Conservation (phyloP, 208 protist genomes). For the Acanthamoeba comandoni region DNA sequence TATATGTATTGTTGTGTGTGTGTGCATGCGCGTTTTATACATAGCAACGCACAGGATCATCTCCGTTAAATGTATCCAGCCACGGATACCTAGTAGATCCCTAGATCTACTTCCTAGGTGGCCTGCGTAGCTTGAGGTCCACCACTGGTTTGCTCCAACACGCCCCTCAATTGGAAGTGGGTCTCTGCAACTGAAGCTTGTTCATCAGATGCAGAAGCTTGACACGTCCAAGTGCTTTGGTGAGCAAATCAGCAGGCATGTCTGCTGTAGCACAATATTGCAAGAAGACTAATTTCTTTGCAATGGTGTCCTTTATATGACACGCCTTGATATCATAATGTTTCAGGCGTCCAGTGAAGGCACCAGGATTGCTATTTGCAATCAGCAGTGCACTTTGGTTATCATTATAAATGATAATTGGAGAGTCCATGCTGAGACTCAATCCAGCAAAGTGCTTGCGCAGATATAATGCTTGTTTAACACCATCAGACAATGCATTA, state of each 20-base stretch:
- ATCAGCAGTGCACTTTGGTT: slow-evolving; percentile 34
- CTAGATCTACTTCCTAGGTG: too few relatives aligned
- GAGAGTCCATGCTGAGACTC: neutral
- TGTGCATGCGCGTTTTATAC: too few relatives aligned
- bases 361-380: neutral
- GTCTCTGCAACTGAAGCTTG: neutral
- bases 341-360: slow-evolving; percentile 4
- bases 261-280: neutral
- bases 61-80: too few relatives aligned
- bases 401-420: neutral
- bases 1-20: too few relatives aligned
- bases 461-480: slow-evolving; percentile 22
- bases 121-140: too few relatives aligned
- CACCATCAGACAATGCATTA: slow-evolving; percentile 3
- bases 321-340: slow-evolving; percentile 13
- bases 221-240: neutral
- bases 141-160: slow-evolving; percentile 20
- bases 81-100: too few relatives aligned
- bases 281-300: neutral
- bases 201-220: neutral
- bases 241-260: slow-evolving; percentile 2
- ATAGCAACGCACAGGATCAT: too few relatives aligned
- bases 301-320: neutral
- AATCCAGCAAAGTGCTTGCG: neutral
- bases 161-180: slow-evolving; percentile 14